phyloP scores from a whole-genome alignment of 345 rosid genomes.

The Aquilaria sinensis region DNA sequence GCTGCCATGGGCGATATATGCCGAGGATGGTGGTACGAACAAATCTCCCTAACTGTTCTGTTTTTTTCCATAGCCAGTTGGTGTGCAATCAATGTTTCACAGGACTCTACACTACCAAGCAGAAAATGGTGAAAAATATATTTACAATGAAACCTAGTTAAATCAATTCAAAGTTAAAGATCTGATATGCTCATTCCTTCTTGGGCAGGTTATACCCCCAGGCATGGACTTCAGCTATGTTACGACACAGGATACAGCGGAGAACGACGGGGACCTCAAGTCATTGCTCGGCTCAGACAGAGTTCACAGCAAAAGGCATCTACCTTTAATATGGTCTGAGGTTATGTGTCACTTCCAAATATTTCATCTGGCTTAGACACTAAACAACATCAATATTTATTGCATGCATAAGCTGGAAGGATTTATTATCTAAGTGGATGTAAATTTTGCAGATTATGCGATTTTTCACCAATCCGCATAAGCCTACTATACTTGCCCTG shows the following conservation, averaged over 20 bases:
- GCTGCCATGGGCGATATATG: slow-evolving; percentile 60
- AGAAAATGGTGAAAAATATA: not conserved
- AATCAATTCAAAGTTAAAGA: not conserved
- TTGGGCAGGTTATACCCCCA: slow-evolving; percentile 54
- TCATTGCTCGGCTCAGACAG: slow-evolving; percentile 51
- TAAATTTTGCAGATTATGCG: slow-evolving; percentile 57
- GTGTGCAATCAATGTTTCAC: not conserved
- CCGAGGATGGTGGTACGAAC: slow-evolving; percentile 62
- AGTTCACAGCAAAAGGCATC: slow-evolving; percentile 51
- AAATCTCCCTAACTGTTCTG: not conserved
- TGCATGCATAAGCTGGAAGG: not conserved
- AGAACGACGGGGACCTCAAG: slow-evolving; percentile 46
- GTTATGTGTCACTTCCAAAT: slow-evolving; percentile 19
- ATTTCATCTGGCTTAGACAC: slow-evolving; percentile 1
- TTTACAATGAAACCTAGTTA: slow-evolving; percentile 7
- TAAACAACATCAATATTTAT: not conserved
- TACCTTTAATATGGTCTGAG: slow-evolving; percentile 89
- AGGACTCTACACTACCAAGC: not conserved
- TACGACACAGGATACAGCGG: slow-evolving; percentile 40
- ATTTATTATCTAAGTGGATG: slow-evolving; percentile 2
- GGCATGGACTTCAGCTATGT: slow-evolving; percentile 73
- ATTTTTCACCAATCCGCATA: slow-evolving; percentile 87
- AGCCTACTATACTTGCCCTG: slow-evolving; percentile 83
- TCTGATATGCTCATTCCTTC: not conserved
- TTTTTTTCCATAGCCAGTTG: not conserved